Evolutionary conservation across 2,329 filamentous ascomycete species (phyloP).

Genomic region (Penicillium sp.): DNA sequence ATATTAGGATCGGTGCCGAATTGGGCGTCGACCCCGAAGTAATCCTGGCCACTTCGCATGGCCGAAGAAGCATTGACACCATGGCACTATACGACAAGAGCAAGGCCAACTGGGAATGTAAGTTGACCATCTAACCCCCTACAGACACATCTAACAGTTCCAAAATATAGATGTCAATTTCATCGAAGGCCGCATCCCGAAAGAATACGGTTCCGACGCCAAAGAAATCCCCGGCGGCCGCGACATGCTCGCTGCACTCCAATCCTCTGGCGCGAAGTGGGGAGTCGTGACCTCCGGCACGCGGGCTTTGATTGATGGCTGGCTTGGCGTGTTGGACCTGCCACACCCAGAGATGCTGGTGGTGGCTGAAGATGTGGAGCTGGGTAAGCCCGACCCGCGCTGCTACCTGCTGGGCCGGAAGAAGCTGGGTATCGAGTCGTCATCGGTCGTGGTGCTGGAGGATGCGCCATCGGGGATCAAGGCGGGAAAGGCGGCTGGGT

Average conservation of each 20-base stretch:
- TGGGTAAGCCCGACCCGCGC: slow-evolving; percentile 71
- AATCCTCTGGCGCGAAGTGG: slow-evolving; percentile 64
- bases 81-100: slow-evolving; percentile 73
- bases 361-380: slow-evolving; percentile 68
- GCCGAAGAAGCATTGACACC: slow-evolving; percentile 81
- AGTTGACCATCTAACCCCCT: slow-evolving; percentile 38
- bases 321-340: slow-evolving; percentile 64
- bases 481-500: slow-evolving; percentile 80
- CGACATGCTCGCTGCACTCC: slow-evolving; percentile 62
- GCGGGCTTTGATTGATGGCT: slow-evolving; percentile 61
- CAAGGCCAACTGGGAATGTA: slow-evolving; percentile 90
- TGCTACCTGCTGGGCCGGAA: slow-evolving; percentile 67
- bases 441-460: slow-evolving; percentile 70
- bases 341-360: slow-evolving; percentile 63
- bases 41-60: slow-evolving; percentile 88
- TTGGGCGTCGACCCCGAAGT: slow-evolving; percentile 78
- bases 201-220: slow-evolving; percentile 70
- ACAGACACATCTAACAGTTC: neutral
- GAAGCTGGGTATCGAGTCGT: slow-evolving; percentile 51
- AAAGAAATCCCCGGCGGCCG: slow-evolving; percentile 82
- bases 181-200: slow-evolving; percentile 73
- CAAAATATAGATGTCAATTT: slow-evolving; percentile 63
- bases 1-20: slow-evolving; percentile 59
- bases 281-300: slow-evolving; percentile 77
- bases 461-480: slow-evolving; percentile 82